phyloP scores from a whole-genome alignment of 1,139 yeast genomes.

The Yamadazyma oceani region DNA sequence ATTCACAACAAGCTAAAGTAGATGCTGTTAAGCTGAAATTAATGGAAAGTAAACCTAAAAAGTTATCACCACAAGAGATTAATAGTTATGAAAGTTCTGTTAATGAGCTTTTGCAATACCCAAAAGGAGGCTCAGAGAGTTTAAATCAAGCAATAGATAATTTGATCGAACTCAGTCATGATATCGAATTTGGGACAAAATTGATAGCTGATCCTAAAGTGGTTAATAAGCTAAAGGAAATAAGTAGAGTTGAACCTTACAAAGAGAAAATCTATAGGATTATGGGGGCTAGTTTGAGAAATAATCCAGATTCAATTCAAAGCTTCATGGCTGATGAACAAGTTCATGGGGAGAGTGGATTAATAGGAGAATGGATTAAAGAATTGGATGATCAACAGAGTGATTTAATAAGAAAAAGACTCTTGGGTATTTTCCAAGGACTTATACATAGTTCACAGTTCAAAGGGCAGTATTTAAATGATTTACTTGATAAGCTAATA shows the following conservation, averaged over 20 bases:
- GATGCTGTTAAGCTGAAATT: conserved; percentile 8
- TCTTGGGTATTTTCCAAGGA: conserved; percentile 49
- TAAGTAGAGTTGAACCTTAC: conserved; percentile 15
- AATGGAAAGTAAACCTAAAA: conserved; percentile 6
- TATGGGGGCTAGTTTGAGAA: conserved; percentile 61
- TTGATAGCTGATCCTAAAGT: conserved; percentile 24
- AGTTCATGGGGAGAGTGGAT: conserved; percentile 11
- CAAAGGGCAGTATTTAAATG: conserved; percentile 26
- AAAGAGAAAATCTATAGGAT: conserved; percentile 51
- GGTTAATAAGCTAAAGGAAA: conserved; percentile 13
- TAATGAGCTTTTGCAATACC: conserved; percentile 20
- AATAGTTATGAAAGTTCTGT: conserved; percentile 30
- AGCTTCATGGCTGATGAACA: conserved; percentile 20
- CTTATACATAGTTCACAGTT: conserved; percentile 34
- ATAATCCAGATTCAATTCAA: conserved; percentile 64
- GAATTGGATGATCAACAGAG: conserved; percentile 9
- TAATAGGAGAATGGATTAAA: conserved; percentile 13
- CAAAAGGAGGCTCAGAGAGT: conserved; percentile 14
- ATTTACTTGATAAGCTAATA: conserved; percentile 25
- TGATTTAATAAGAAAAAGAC: conserved; percentile 44
- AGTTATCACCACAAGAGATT: conserved; percentile 18
- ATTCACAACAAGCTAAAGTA: conserved; percentile 8
- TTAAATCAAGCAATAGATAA: conserved; percentile 40
- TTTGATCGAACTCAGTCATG: conserved; percentile 63
- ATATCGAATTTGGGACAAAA: conserved; percentile 58